These are phyloP conservation scores for Chaetothyriales sp. DNA, from an alignment of 2,329 filamentous ascomycete species.

Conservation along the genomic window DNA sequence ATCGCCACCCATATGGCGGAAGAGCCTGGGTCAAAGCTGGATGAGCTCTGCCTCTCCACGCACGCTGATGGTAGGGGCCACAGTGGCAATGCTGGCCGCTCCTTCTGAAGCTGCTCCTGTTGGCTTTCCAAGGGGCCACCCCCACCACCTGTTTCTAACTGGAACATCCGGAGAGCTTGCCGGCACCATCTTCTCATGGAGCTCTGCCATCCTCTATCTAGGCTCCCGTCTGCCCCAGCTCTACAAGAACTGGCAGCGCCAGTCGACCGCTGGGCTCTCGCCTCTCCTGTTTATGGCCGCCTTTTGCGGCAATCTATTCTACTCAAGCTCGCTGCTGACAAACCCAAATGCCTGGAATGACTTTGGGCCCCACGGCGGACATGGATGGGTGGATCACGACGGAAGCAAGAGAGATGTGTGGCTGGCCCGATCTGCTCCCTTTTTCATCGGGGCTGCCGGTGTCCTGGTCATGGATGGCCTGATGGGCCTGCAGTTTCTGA, in stretches of 20 bases:
- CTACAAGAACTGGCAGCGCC: conserved; percentile 48
- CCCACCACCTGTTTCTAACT: conserved; percentile 16
- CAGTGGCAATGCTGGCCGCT: conserved; percentile 30
- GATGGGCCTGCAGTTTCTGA: conserved; percentile 47
- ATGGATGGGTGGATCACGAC: conserved; percentile 43
- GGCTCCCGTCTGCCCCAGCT: conserved; percentile 48
- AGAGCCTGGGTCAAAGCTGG: conserved; percentile 12
- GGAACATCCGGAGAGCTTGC: conserved; percentile 26
- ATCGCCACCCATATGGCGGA: not conserved
- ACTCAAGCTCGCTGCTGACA: conserved; percentile 45
- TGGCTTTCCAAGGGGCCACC: conserved; percentile 8
- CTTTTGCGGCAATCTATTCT: conserved; percentile 54
- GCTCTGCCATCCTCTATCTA: conserved; percentile 42
- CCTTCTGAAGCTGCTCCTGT: conserved; percentile 26
- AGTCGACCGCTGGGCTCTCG: conserved; percentile 48
- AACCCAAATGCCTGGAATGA: conserved; percentile 50
- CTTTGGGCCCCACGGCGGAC: conserved; percentile 40
- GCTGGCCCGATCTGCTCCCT: conserved; percentile 44
- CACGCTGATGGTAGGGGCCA: conserved; percentile 30
- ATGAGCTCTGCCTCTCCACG: conserved; percentile 24
- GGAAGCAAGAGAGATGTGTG: conserved; percentile 42
- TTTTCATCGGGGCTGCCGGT: conserved; percentile 51
- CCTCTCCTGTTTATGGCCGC: conserved; percentile 50
- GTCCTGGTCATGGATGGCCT: conserved; percentile 47
- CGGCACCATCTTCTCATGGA: conserved; percentile 41